A percentile compares a stretch with the other conserved stretches of the same genome.
phyloP scores from a whole-genome alignment of 2,329 filamentous ascomycete genomes.

The Colletotrichum sp. region DNA sequence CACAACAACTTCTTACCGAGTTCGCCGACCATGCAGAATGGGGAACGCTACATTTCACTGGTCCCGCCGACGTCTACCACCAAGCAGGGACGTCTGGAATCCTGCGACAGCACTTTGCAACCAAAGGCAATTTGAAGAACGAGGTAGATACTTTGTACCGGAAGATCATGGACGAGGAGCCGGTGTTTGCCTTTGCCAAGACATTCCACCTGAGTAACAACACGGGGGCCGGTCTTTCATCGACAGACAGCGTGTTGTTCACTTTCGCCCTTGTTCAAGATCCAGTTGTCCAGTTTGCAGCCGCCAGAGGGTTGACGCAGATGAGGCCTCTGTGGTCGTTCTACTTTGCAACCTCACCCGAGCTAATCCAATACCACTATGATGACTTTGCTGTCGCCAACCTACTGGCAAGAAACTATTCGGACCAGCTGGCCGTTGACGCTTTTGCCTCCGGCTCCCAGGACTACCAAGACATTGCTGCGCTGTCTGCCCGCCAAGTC shows the following conservation, averaged over 20 bases:
- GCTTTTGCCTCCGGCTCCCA: conserved; percentile 76
- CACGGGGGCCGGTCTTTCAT: conserved; percentile 12
- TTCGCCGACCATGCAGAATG: conserved; percentile 79
- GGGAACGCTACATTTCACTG: conserved; percentile 81
- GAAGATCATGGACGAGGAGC: conserved; percentile 76
- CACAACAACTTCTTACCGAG: conserved; percentile 77
- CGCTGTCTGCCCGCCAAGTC: conserved; percentile 79
- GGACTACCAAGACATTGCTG: conserved; percentile 79
- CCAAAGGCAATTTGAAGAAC: conserved; percentile 70
- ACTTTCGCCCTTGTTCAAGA: conserved; percentile 80
- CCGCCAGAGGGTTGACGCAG: conserved; percentile 74
- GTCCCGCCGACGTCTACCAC: conserved; percentile 69
- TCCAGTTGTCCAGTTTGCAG: conserved; percentile 80
- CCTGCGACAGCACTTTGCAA: conserved; percentile 73
- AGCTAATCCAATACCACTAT: conserved; percentile 79
- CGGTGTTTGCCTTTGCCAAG: conserved; percentile 81
- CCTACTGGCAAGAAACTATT: conserved; percentile 74
- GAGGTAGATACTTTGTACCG: conserved; percentile 71
- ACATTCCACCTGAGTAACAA: conserved; percentile 56
- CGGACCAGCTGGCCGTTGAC: conserved; percentile 71
- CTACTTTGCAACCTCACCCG: conserved; percentile 68
- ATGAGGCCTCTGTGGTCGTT: conserved; percentile 84
- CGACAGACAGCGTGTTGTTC: conserved; percentile 68
- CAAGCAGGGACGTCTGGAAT: conserved; percentile 72
- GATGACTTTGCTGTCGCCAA: conserved; percentile 71